A percentile compares a stretch with the other conserved stretches of the same genome.
phyloP scores from a whole-genome alignment of 2,329 filamentous ascomycete species.

The Lecanosticta acicola region DNA sequence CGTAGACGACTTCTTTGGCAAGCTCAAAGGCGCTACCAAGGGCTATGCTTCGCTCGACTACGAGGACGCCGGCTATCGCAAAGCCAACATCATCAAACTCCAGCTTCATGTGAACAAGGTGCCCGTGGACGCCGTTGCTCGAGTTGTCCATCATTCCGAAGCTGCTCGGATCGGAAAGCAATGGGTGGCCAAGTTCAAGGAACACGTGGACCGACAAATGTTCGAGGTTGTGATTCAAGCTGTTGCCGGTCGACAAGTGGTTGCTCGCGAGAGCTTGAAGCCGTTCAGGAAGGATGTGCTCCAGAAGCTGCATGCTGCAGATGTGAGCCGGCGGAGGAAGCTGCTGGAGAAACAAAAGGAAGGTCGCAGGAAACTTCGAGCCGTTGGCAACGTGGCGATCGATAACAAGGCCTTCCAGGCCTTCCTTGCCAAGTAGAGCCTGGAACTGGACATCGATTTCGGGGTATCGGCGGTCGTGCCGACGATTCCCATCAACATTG shows the following conservation, averaged over 20 bases:
- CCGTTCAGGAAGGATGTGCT: constrained; percentile 94
- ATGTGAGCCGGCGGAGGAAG: constrained; percentile 76
- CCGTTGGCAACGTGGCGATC: constrained; percentile 85
- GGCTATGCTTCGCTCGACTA: constrained; percentile 96
- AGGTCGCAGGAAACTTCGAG: constrained; percentile 77
- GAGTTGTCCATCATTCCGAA: constrained; percentile 79
- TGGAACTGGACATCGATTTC: neutral
- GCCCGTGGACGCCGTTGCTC: constrained; percentile 89
- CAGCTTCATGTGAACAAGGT: constrained; percentile 90
- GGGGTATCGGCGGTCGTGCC: too few relatives aligned
- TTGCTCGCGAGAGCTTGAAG: constrained; percentile 92
- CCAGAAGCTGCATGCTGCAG: constrained; percentile 85
- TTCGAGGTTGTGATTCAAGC: constrained; percentile 97
- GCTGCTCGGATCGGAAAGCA: constrained; percentile 71
- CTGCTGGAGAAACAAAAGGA: constrained; percentile 95
- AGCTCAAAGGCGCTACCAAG: constrained; percentile 87
- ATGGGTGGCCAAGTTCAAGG: constrained; percentile 95
- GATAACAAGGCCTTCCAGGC: constrained; percentile 93
- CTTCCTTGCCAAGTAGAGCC: constrained; percentile 69
- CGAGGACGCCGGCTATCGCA: constrained; percentile 84
- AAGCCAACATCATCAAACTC: constrained; percentile 76
- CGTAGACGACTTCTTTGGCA: constrained; percentile 96
- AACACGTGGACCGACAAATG: constrained; percentile 94
- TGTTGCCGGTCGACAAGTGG: constrained; percentile 70
- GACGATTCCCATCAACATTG: too few relatives aligned